Evolutionary conservation across 805 yeast genomes (phyloP), one percentile per base, ranked within the genome.

Genomic region (Monosporozyma unispora): DNA sequence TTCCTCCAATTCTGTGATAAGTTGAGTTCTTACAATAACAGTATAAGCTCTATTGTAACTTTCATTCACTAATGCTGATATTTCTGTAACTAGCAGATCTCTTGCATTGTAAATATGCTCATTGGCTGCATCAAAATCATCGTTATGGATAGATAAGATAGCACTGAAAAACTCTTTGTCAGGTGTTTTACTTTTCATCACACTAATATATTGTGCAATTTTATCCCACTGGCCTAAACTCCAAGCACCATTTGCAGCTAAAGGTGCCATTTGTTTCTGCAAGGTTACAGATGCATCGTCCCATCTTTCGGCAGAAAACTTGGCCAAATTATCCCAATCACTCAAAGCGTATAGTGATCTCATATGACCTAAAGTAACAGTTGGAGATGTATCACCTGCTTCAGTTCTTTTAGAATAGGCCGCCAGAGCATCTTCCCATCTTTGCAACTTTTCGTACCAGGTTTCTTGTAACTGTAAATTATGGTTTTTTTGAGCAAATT

Each of bases 191-290:
- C 78, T 71, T 57, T 88, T 87, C 96, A 91, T 89, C 1, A 85
- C 96, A 56, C 80, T 72, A 51, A 91, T 90, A 58, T 87, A 91
- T 3, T 84, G 78, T 58, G 87, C 96, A 93, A 91, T 89, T 58
- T 88, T 76, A 56, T 87, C 96, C 97, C 97, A 91, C 63, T 87
- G 91, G 2, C 93, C 91, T 45, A 93, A 72, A 16, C 98, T 96
- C 98, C 97, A 91, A 1, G 97, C 87, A 0, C 97, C 96, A 1
- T 97, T 96, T 0, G 97, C 97, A 0, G 97, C 97, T 47, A 91
- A 70, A 0, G 97, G 97, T 3, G 97, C 97, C 54, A 91, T 88
- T 11, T 84, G 79, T 50, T 96, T 73, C 57, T 82, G 78, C 38
- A 80, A 79, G 21, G 86, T 95, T 33, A 80, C 73, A 1, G 84